Evolutionary conservation across 2,329 filamentous ascomycete genomes (phyloP).

Genomic region (Apiospora koreana): DNA sequence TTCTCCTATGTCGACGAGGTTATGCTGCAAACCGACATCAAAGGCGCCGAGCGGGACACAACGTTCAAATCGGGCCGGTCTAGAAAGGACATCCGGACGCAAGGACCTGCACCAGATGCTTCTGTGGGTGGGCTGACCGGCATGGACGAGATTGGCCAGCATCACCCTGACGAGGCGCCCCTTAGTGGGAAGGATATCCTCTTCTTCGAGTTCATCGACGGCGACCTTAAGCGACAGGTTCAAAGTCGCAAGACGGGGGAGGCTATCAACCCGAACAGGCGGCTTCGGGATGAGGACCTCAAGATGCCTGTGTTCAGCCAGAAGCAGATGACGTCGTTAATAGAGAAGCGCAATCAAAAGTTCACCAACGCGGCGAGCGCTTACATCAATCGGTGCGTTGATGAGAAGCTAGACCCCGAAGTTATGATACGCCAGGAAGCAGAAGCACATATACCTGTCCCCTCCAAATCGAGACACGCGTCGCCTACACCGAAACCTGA

Average conservation of each 20-base stretch:
- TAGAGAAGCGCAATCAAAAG: slow-evolving; percentile 85
- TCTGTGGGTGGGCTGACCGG: slow-evolving; percentile 60
- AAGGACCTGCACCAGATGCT: slow-evolving; percentile 52
- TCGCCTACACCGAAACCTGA: slow-evolving; percentile 31
- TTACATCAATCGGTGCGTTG: slow-evolving; percentile 75
- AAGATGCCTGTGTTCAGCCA: slow-evolving; percentile 93
- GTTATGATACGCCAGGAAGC: slow-evolving; percentile 60
- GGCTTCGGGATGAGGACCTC: slow-evolving; percentile 74
- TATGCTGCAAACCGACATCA: slow-evolving; percentile 77
- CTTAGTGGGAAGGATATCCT: slow-evolving; percentile 66
- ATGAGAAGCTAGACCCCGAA: slow-evolving; percentile 67
- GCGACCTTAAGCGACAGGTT: slow-evolving; percentile 82
- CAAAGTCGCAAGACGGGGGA: slow-evolving; percentile 72
- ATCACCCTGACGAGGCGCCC: slow-evolving; percentile 31
- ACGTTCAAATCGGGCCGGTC: slow-evolving; percentile 60
- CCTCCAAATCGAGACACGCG: slow-evolving; percentile 44
- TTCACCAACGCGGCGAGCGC: slow-evolving; percentile 75
- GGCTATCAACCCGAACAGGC: slow-evolving; percentile 65
- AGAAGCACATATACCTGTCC: slow-evolving; percentile 63
- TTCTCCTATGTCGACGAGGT: slow-evolving; percentile 87
- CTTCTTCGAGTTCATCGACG: slow-evolving; percentile 90
- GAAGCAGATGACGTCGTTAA: slow-evolving; percentile 85
- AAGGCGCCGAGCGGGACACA: slow-evolving; percentile 66
- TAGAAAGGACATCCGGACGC: slow-evolving; percentile 50
- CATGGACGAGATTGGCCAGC: slow-evolving; percentile 40